Conservation (phyloP, 352 stramenopile species). For the Globisporangium emineosum region DNA sequence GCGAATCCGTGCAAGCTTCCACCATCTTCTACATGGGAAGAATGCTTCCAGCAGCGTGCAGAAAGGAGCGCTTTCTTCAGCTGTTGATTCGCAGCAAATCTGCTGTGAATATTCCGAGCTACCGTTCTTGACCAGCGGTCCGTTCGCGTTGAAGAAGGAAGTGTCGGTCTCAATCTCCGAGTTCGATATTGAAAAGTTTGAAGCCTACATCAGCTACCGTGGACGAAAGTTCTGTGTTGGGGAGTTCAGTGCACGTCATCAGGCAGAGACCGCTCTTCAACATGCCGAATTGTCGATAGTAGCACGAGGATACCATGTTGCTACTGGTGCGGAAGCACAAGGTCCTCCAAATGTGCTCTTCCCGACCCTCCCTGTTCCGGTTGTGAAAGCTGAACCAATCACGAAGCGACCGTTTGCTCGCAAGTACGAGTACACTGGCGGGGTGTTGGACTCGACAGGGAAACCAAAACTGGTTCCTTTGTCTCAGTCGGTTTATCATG, state of each 20-base stretch:
- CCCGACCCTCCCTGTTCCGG: conserved; percentile 29
- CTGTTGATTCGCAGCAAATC: conserved; percentile 4
- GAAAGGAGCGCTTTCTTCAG: neutral
- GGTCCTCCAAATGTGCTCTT: conserved; percentile 30
- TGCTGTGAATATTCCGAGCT: conserved; percentile 39
- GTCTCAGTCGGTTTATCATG: conserved; percentile 43
- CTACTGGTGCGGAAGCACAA: conserved; percentile 22
- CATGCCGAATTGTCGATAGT: conserved; percentile 31
- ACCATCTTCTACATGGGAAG: conserved; percentile 34
- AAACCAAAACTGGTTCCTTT: conserved; percentile 31
- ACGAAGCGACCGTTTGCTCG: conserved; percentile 39
- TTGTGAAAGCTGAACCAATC: conserved; percentile 41
- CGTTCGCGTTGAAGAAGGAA: conserved; percentile 47
- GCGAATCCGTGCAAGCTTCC: conserved; percentile 38
- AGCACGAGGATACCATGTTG: conserved; percentile 31
- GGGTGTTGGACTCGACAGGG: conserved; percentile 29
- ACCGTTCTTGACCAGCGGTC: conserved; percentile 31
- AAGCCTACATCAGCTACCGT: conserved; percentile 38
- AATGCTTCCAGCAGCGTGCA: neutral
- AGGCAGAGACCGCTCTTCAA: conserved; percentile 45
- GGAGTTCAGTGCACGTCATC: conserved; percentile 39
- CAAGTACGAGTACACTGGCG: conserved; percentile 51
- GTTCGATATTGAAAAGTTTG: conserved; percentile 45
- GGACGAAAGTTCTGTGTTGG: conserved; percentile 52
- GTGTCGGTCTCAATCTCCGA: conserved; percentile 36